Base-by-base conservation (phyloP, 768 basidiomycete genomes). In the Basidioascus undulatus region DNA sequence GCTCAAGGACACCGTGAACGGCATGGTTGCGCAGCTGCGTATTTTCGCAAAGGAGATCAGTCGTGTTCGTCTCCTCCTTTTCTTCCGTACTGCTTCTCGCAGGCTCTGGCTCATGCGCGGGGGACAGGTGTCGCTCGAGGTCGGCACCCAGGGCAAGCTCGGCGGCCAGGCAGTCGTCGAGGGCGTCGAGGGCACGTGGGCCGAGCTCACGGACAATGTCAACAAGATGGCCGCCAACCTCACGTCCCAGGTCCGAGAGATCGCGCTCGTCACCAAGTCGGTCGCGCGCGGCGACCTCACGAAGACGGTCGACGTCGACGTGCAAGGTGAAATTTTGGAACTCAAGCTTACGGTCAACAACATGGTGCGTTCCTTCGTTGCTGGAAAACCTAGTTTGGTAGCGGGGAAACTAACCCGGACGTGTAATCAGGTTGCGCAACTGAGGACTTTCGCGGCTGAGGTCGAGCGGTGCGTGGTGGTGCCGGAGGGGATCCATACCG, bases 171-270 rank as follows among this genome's bases (percentile, higher is more conserved):
- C 52, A 3, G 43, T 49, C 15, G 56, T 57, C 3, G 55, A 59
- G 28, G 61, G 59, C 25, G 61, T 66, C 5, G 60, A 64, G 44
- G 65, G 65, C 6, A 61, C 61, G 7, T 66, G 65, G 65, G 51
- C 45, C 39, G 48, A 45, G 27, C 51, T 72, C 44, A 74, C 79
- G 10, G 77, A 80, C 51, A 81, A 84, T 45, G 81, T 84, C 51
- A 82, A 81, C 57, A 16, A 10, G 7, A 60, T 60, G 59, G 59
- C 57, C 7, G 47, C 53, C 18, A 59, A 59, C 37, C 47, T 60
- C 12, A 60, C 59, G 8, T 54, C 57, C 20, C 59, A 60, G 49
- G 48, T 53, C 12, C 53, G 59, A 52, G 56, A 59, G 48, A 62
- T 64, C 35, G 60, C 61, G 6, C 50, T 57, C 44, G 59, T 60